phyloP scores from a whole-genome alignment of 495 filamentous ascomycete genomes.

The Penicillium macrosclerotiorum region DNA sequence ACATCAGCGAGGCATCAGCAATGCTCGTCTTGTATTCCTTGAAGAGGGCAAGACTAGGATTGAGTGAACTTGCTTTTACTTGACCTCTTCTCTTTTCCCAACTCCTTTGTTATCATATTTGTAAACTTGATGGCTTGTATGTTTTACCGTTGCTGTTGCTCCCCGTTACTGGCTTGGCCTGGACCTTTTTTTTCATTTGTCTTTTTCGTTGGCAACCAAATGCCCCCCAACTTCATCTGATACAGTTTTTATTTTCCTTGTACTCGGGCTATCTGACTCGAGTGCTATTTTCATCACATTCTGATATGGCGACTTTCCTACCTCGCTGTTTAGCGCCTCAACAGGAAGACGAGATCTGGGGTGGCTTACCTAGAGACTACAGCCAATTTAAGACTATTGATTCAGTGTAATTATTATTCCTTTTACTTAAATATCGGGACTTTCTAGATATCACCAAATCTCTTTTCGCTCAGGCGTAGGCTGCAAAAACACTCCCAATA shows the following conservation, averaged over 20 bases:
- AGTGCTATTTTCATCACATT: not conserved
- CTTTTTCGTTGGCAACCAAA: slow-evolving; percentile 5
- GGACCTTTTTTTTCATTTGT: slow-evolving; percentile 12
- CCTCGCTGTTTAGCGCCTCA: slow-evolving; percentile 1
- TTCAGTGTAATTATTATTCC: not conserved
- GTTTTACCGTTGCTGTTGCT: slow-evolving; percentile 16
- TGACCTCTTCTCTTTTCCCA: not conserved
- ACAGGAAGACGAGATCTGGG: slow-evolving; percentile 9
- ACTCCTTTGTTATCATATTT: slow-evolving; percentile 9
- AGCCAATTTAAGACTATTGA: slow-evolving; percentile 2
- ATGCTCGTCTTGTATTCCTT: slow-evolving; percentile 71
- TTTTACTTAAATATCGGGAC: no score
- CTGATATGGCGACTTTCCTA: not conserved
- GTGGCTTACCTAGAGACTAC: not conserved
- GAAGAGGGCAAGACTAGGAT: slow-evolving; percentile 98
- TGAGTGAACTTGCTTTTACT: slow-evolving; percentile 50
- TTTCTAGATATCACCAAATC: no score
- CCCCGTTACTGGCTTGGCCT: slow-evolving; percentile 1
- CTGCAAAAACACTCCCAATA: no score
- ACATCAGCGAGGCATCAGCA: slow-evolving; percentile 77
- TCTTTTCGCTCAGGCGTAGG: no score
- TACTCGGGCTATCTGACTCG: not conserved
- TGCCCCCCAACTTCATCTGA: slow-evolving; percentile 1
- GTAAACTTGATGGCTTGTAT: slow-evolving; percentile 24
- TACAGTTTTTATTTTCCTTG: slow-evolving; percentile 3